Percentiles rank a stretch among this genome's conserved stretches.
phyloP scores from a whole-genome alignment of 1,139 yeast species.

The Blastobotrys apis region DNA sequence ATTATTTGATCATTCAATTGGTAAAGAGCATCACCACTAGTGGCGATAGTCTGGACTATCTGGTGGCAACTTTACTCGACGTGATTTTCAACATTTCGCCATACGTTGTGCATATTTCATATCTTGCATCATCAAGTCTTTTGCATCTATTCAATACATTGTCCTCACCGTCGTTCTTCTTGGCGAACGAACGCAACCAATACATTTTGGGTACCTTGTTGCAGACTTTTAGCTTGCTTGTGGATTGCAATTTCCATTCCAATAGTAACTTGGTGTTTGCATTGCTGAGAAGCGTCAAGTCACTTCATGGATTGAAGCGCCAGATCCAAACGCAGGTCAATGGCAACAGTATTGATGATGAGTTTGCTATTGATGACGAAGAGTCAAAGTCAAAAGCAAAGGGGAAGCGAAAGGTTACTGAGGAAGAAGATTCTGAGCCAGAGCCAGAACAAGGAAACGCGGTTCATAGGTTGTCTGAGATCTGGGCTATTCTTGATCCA shows the following conservation, averaged over 20 bases:
- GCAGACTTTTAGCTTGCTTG: slow-evolving; percentile 27
- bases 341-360: slow-evolving; percentile 20
- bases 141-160: slow-evolving; percentile 50
- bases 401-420: slow-evolving; percentile 18
- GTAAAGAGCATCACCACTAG: slow-evolving; percentile 25
- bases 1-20: slow-evolving; percentile 32
- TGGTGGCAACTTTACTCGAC: slow-evolving; percentile 32
- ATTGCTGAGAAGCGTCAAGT: slow-evolving; percentile 29
- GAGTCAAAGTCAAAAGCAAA: slow-evolving; percentile 61
- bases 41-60: slow-evolving; percentile 18
- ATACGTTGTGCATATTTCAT: slow-evolving; percentile 41
- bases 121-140: slow-evolving; percentile 54
- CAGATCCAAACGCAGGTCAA: slow-evolving; percentile 13
- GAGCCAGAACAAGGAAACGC: not conserved
- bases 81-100: slow-evolving; percentile 36
- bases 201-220: slow-evolving; percentile 46
- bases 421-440: not conserved
- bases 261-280: slow-evolving; percentile 33
- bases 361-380: slow-evolving; percentile 31
- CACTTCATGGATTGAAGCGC: slow-evolving; percentile 24
- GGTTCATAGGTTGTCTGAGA: slow-evolving; percentile 7
- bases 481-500: slow-evolving; percentile 18
- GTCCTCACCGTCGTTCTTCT: slow-evolving; percentile 42
- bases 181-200: slow-evolving; percentile 46
- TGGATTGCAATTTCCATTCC: slow-evolving; percentile 30